Evolutionary conservation across 192 early-diverging fungal species (phyloP), one percentile per base, ranked within the genome.

Genomic region (Podila epicladia): DNA sequence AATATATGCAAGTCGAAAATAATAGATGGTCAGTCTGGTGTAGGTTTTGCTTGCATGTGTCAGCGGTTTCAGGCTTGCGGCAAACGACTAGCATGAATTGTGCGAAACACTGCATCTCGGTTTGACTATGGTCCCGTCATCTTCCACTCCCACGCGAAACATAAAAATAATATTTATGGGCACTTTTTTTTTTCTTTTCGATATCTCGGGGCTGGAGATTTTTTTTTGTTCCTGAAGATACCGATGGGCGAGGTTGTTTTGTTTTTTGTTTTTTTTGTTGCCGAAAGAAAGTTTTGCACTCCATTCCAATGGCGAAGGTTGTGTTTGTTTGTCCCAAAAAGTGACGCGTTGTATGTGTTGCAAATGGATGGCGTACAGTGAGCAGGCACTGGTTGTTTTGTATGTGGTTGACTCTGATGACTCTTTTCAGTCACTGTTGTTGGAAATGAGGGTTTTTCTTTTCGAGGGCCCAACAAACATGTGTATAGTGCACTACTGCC

Each of bases 341-440:
- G 35, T 37, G 35, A 9, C 7, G 3, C 35, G 35, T 37, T 37
- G 35, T 41, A 12, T 41, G 41, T 45, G 41, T 45, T 45, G 41
- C 4, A 4, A 15, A 17, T 45, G 41, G 13, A 45, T 45, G 41
- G 41, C 15, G 41, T 45, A 2, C 38, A 41, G 38, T 45, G 15
- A 15, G 13, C 9, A 37, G 9, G 35, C 9, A 17, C 41, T 15
- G 15, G 41, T 17, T 45, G 41, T 41, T 1, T 41, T 55, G 53
- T 55, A 53, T 53, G 53, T 76, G 66, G 82, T 71, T 26, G 86
- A 74, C 20, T 82, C 57, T 35, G 84, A 72, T 66, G 85, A 87
- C 74, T 83, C 62, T 22, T 78, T 82, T 58, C 67, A 77, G 5
- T 77, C 57, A n/a, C 63, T 68, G n/a, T 77, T 80, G 19, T 80